phyloP scores from a whole-genome alignment of 768 basidiomycete species.

The Podaxis mareebaensis region DNA sequence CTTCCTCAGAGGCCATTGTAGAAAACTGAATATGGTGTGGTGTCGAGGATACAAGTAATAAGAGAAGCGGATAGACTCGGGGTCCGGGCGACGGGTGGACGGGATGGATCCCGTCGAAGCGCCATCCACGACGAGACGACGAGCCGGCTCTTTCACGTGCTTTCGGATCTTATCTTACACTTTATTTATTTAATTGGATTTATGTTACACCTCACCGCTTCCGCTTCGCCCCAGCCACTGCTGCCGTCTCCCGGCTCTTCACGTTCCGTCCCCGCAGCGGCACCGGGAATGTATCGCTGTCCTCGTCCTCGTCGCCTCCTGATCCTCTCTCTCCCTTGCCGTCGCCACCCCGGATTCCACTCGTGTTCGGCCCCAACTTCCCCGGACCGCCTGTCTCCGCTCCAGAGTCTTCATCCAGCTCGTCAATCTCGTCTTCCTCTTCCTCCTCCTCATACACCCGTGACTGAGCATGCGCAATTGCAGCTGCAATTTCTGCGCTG shows the following conservation, averaged over 20 bases:
- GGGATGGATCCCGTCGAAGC: conserved; percentile 8
- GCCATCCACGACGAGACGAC: neutral
- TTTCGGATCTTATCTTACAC: conserved; percentile 25
- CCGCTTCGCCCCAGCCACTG: conserved; percentile 56
- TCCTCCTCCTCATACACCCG: conserved; percentile 60
- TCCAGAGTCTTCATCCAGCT: conserved; percentile 54
- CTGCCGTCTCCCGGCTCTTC: conserved; percentile 47
- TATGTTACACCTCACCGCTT: conserved; percentile 50
- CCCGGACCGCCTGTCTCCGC: conserved; percentile 51
- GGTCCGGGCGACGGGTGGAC: conserved; percentile 6
- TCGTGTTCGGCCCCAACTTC: conserved; percentile 59
- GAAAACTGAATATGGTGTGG: conserved; percentile 19
- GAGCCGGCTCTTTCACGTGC: conserved; percentile 31
- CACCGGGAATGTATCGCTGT: conserved; percentile 73
- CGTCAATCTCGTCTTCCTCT: conserved; percentile 46
- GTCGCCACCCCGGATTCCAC: conserved; percentile 51
- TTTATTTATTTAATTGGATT: conserved; percentile 12
- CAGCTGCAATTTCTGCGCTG: conserved; percentile 78
- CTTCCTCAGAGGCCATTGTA: conserved; percentile 57
- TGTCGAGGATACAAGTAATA: conserved; percentile 10
- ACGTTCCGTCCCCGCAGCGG: conserved; percentile 67
- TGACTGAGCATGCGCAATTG: conserved; percentile 73
- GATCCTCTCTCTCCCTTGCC: conserved; percentile 30
- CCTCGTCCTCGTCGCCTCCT: conserved; percentile 58
- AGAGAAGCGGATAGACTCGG: conserved; percentile 18